Conservation (phyloP, 345 rosid genomes). For the Gossypium thurberi region DNA sequence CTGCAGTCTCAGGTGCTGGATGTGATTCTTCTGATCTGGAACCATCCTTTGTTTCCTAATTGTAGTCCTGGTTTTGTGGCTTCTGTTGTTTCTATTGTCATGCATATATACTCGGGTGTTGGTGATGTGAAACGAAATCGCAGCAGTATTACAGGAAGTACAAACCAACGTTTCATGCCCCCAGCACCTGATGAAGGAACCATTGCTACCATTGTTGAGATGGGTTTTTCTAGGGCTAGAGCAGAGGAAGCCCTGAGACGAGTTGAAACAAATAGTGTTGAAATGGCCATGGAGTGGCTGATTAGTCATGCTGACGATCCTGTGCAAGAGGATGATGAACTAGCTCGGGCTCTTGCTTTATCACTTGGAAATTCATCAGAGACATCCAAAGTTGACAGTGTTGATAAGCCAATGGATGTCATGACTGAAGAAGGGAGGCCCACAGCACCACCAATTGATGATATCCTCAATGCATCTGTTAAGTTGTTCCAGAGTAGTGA, state of each 20-base stretch:
- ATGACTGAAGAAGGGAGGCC: slow-evolving; percentile 42
- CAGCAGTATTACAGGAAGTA: slow-evolving; percentile 51
- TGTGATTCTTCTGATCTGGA: slow-evolving; percentile 84
- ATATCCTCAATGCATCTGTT: slow-evolving; percentile 71
- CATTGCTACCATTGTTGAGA: slow-evolving; percentile 81
- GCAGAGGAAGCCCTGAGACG: slow-evolving; percentile 90
- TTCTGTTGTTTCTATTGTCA: slow-evolving; percentile 70
- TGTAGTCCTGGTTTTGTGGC: slow-evolving; percentile 72
- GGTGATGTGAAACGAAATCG: slow-evolving; percentile 79
- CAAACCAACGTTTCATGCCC: slow-evolving; percentile 66
- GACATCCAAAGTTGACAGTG: slow-evolving; percentile 57
- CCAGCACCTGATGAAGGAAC: slow-evolving; percentile 90
- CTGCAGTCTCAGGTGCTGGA: slow-evolving; percentile 91
- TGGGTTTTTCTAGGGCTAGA: slow-evolving; percentile 97
- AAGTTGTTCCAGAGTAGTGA: slow-evolving; percentile 75
- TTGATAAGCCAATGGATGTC: slow-evolving; percentile 59
- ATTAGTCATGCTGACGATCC: slow-evolving; percentile 80
- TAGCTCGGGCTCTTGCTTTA: slow-evolving; percentile 90
- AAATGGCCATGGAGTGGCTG: slow-evolving; percentile 97
- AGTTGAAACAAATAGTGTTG: slow-evolving; percentile 93
- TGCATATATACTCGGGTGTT: slow-evolving; percentile 76
- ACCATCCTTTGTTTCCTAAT: slow-evolving; percentile 68
- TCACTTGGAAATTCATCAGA: slow-evolving; percentile 95
- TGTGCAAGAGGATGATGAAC: slow-evolving; percentile 96
- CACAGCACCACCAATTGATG: slow-evolving; percentile 75